Conservation (phyloP, 345 rosid genomes). For the Psidium friedrichsthalianum region DNA sequence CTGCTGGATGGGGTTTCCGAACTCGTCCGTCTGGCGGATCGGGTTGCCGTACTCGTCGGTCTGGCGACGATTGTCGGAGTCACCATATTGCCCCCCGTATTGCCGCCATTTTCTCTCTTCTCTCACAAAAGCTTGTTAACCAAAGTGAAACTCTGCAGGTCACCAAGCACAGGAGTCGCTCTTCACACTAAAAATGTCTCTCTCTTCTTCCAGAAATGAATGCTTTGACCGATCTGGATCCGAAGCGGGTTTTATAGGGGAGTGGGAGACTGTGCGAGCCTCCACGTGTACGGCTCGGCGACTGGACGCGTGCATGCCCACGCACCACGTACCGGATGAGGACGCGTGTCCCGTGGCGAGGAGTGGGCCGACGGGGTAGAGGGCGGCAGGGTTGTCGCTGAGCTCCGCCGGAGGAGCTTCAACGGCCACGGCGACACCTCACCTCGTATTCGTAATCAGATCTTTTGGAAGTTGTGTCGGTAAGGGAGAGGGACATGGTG, state of each 20-base stretch:
- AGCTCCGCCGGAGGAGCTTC: background rate
- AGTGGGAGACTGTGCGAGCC: background rate
- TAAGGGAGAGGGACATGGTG: background rate
- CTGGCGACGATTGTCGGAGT: background rate
- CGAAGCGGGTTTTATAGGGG: background rate
- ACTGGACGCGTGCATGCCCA: background rate
- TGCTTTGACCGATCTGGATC: too few relatives aligned
- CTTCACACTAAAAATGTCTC: background rate
- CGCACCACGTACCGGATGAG: background rate
- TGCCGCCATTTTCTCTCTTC: slow-evolving; percentile 14
- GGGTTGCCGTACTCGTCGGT: slow-evolving; percentile 12
- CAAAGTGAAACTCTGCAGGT: background rate
- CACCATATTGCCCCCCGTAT: slow-evolving; percentile 4
- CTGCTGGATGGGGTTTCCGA: slow-evolving; percentile 21
- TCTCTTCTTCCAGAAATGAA: too few relatives aligned
- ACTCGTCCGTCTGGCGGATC: slow-evolving; percentile 10
- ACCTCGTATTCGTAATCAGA: background rate
- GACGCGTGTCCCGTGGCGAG: background rate
- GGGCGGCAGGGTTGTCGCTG: background rate
- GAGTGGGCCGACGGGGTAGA: background rate
- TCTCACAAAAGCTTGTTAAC: background rate
- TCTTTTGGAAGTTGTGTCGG: background rate
- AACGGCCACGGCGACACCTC: background rate
- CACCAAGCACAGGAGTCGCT: background rate
- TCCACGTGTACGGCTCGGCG: background rate